Conservation (phyloP, 805 yeast genomes). For the Lachancea cidri region DNA sequence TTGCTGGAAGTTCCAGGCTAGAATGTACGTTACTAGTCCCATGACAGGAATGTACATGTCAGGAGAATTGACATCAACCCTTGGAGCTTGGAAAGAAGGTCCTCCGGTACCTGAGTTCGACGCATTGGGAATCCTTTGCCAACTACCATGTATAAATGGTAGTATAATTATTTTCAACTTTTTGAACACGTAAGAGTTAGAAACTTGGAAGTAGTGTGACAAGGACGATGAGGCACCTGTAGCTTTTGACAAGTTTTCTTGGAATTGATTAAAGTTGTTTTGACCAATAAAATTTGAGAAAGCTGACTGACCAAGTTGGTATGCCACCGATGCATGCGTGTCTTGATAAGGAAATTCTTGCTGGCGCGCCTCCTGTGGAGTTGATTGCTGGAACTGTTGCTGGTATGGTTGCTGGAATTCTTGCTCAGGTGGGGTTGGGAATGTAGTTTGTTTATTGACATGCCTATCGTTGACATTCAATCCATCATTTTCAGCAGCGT, state of each 20-base stretch:
- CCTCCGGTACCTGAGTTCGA: constrained; percentile 12
- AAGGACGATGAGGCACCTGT: constrained; percentile 43
- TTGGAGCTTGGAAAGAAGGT: constrained; percentile 50
- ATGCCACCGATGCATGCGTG: constrained; percentile 77
- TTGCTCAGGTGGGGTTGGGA: constrained; percentile 17
- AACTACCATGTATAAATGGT: constrained; percentile 80
- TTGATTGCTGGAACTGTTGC: constrained; percentile 22
- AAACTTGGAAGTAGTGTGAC: constrained; percentile 86
- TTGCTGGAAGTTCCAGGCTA: constrained; percentile 75
- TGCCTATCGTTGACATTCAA: constrained; percentile 16
- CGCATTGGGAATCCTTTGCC: constrained; percentile 54
- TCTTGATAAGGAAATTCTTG: constrained; percentile 55
- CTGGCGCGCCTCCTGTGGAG: constrained; percentile 12
- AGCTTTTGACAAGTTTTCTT: constrained; percentile 43
- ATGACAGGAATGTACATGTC: constrained; percentile 93
- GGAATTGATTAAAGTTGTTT: constrained; percentile 54
- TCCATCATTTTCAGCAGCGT: constrained; percentile 19
- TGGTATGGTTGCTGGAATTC: constrained; percentile 17
- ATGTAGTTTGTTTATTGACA: constrained; percentile 11
- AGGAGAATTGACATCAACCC: constrained; percentile 88
- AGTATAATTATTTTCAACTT: constrained; percentile 71
- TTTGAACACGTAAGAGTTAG: constrained; percentile 75
- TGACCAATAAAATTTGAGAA: constrained; percentile 42
- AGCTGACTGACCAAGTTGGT: constrained; percentile 84
- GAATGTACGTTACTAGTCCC: constrained; percentile 84